Evolutionary conservation across 495 filamentous ascomycete genomes (phyloP).

Genomic region (Venustampulla echinocandica): DNA sequence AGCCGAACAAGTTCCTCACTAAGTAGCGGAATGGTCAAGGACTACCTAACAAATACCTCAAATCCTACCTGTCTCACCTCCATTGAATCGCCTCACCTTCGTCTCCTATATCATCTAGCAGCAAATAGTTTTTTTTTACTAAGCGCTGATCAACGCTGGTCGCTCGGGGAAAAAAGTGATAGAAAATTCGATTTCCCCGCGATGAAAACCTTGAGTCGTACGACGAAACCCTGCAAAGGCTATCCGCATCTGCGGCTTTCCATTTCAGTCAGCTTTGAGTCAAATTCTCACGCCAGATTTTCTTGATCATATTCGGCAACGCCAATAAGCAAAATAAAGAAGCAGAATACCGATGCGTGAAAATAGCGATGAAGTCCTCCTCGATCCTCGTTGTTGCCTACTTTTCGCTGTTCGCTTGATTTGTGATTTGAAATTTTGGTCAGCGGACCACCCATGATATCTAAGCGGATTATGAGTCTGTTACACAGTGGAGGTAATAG

Average conservation of each 20-base stretch:
- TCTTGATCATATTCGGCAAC: slow-evolving; percentile 11
- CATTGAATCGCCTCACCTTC: not conserved
- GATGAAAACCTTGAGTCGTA: slow-evolving; percentile 7
- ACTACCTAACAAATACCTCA: not conserved
- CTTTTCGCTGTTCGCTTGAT: no score
- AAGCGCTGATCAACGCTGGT: not conserved
- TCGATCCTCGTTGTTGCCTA: no score
- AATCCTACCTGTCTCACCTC: not conserved
- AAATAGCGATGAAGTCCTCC: slow-evolving; percentile 21
- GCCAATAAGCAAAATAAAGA: slow-evolving; percentile 17
- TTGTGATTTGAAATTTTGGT: no score
- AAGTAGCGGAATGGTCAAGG: not conserved
- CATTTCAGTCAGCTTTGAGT: slow-evolving; percentile 7
- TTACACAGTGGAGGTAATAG: no score
- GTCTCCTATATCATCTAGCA: not conserved
- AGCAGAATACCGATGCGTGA: slow-evolving; percentile 15
- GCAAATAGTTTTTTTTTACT: not conserved
- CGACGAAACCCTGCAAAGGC: slow-evolving; percentile 10
- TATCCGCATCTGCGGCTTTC: slow-evolving; percentile 16
- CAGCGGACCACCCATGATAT: no score
- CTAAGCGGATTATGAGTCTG: no score
- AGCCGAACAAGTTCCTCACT: not conserved
- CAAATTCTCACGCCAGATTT: not conserved
- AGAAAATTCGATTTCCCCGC: not conserved
- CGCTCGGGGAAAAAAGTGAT: slow-evolving; percentile 11